phyloP scores from a whole-genome alignment of 1,284 basidiomycete species.

The Cutaneotrichosporon daszewskae region DNA sequence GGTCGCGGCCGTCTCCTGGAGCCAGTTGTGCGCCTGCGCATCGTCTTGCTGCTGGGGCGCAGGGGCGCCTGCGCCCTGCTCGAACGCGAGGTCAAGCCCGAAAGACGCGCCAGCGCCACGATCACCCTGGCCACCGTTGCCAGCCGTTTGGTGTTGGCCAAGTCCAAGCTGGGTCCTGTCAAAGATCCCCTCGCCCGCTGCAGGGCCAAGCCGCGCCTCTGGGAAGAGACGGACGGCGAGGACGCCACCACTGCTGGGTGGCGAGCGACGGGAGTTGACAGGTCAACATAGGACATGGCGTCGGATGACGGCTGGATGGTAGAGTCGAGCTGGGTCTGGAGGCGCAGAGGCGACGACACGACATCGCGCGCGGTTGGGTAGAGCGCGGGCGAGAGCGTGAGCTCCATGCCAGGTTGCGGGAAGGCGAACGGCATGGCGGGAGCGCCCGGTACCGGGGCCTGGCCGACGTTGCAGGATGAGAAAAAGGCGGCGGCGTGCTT shows the following conservation, averaged over 20 bases:
- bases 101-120: constrained; percentile 34
- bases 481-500: constrained; percentile 40
- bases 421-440: constrained; percentile 1
- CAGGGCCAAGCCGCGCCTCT: constrained; percentile 36
- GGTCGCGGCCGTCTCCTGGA: constrained; percentile 17
- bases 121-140: constrained; percentile 34
- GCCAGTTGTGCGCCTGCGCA: constrained; percentile 16
- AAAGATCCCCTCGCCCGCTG: constrained; percentile 45
- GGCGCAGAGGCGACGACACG: constrained; percentile 15
- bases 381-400: constrained; percentile 30
- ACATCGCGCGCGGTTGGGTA: constrained; percentile 17
- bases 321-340: constrained; percentile 14
- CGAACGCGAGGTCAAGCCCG: constrained; percentile 34
- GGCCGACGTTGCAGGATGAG: constrained; percentile 14
- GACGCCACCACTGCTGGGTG: constrained; percentile 47
- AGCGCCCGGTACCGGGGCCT: constrained; percentile 3
- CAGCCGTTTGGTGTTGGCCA: constrained; percentile 26
- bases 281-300: constrained; percentile 17
- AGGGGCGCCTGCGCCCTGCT: too few relatives aligned
- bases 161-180: constrained; percentile 23
- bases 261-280: constrained; percentile 40
- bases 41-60: too few relatives aligned
- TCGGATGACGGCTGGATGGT: too few relatives aligned
- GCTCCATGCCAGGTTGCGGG: constrained; percentile 20
- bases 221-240: constrained; percentile 18